phyloP scores from a whole-genome alignment of 106 monocot genomes.

The Acorus gramineus region DNA sequence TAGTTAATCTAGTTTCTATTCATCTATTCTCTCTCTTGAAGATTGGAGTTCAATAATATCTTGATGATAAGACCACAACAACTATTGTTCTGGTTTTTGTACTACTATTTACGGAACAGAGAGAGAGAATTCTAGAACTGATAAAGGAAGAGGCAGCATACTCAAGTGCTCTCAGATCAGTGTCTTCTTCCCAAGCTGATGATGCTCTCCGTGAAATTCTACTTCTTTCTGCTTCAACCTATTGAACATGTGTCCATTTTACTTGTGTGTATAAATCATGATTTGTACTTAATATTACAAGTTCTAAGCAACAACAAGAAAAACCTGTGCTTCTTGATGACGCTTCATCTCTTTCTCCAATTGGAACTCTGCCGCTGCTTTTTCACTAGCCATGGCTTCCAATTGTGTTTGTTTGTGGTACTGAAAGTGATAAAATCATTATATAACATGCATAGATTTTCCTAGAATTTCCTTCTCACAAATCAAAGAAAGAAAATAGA shows the following conservation, averaged over 20 bases:
- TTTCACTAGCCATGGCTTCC: constrained; percentile 92
- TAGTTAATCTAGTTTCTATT: too few relatives aligned
- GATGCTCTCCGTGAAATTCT: constrained; percentile 52
- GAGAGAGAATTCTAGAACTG: background rate
- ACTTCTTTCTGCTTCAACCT: constrained; percentile 84
- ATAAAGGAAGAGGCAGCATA: constrained; percentile 24
- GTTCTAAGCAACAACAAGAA: background rate
- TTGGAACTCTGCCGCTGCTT: constrained; percentile 84
- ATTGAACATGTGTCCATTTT: constrained; percentile 2
- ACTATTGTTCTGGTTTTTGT: too few relatives aligned
- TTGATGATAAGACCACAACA: too few relatives aligned
- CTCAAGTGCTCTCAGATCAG: constrained; percentile 87
- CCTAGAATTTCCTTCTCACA: too few relatives aligned
- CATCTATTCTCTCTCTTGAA: too few relatives aligned
- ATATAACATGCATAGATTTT: too few relatives aligned
- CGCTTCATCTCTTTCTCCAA: constrained; percentile 80
- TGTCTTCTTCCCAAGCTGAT: constrained; percentile 84
- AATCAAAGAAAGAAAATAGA: too few relatives aligned
- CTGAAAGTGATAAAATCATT: constrained; percentile 24
- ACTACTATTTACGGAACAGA: background rate
- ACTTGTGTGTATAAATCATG: too few relatives aligned
- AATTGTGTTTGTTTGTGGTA: constrained; percentile 99
- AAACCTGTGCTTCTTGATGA: constrained; percentile 76
- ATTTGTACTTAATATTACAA: too few relatives aligned
- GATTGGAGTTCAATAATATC: too few relatives aligned